Base-by-base conservation (phyloP, 2,329 filamentous ascomycete species). In the Paradendryphiella salina region DNA sequence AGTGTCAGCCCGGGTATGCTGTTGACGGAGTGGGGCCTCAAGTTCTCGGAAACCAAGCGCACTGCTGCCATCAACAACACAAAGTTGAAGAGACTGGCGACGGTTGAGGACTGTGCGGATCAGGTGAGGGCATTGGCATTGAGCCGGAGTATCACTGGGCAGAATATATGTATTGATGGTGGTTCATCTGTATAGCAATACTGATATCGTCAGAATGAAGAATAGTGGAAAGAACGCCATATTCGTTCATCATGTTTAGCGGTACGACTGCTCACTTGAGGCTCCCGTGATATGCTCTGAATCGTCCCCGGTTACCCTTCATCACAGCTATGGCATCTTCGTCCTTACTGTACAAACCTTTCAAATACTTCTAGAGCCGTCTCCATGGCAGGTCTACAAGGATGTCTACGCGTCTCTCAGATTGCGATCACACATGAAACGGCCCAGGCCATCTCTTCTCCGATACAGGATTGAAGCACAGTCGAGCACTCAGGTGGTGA, bases 1-100 rank as follows among this genome's bases (percentile, higher is more conserved):
- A 83, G 83, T 33, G 79, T 88, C 1, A 74, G 83, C 44, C 85
- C 85, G 0, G 85, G 85, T 1, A 73, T 88, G 60, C 66, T 88
- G 59, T 73, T 86, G 64, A 88, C 85, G 1, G 77, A 79, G 54
- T 79, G 77, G 77, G 77, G 77, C 0, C 61, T 78, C 63, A 75
- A 75, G 59, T 79, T 79, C 45, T 73, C 75, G 0, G 73, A 76
- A 61, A 64, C 67, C 33, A 78, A 79, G 65, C 70, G 73, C 28
- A 71, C 76, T 54, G 72, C 69, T 5, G 73, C 75, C 6, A 74
- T 67, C 37, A 66, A 75, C 20, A 74, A 73, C 35, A 78, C 75
- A 1, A 77, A 76, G 64, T 56, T 79, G 61, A 76, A 77, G 61
- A 77, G 81, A 14, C 68, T 85, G 51, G 80, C 80, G 6, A 82